A percentile compares a stretch with the other conserved stretches of the same genome.
phyloP scores from a whole-genome alignment of 2,329 filamentous ascomycete species.

The Plectosphaerella cucumerina region DNA sequence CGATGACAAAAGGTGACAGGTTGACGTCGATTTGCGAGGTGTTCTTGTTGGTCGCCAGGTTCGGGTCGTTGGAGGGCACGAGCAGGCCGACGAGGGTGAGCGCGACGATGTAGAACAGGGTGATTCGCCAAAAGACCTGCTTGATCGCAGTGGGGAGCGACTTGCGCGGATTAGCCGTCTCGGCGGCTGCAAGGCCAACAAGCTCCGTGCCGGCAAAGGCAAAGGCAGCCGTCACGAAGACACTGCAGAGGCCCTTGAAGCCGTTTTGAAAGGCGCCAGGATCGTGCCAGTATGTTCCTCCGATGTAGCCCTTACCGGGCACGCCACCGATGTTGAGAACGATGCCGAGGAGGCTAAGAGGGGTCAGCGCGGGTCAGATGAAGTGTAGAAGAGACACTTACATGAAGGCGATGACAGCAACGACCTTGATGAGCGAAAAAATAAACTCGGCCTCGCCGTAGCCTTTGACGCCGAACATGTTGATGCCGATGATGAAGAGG shows the following conservation, averaged over 20 bases:
- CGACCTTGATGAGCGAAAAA: slow-evolving; percentile 81
- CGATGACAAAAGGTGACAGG: slow-evolving; percentile 90
- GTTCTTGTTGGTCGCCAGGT: slow-evolving; percentile 50
- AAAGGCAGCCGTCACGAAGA: slow-evolving; percentile 74
- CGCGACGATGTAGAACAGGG: slow-evolving; percentile 83
- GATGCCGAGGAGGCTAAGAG: slow-evolving; percentile 69
- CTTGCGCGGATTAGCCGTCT: slow-evolving; percentile 75
- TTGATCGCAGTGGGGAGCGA: slow-evolving; percentile 83
- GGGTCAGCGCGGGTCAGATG: slow-evolving; percentile 9
- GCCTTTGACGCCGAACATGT: slow-evolving; percentile 81
- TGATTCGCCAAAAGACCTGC: slow-evolving; percentile 93
- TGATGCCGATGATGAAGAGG: slow-evolving; percentile 70
- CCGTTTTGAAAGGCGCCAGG: slow-evolving; percentile 84
- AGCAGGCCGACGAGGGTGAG: slow-evolving; percentile 77
- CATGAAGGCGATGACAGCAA: slow-evolving; percentile 86
- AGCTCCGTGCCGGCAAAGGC: slow-evolving; percentile 73
- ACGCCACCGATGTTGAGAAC: slow-evolving; percentile 82
- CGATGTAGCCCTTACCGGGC: slow-evolving; percentile 70
- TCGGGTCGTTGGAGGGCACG: slow-evolving; percentile 66
- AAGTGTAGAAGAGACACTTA: slow-evolving; percentile 33
- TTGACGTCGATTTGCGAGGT: slow-evolving; percentile 49
- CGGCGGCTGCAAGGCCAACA: slow-evolving; percentile 72
- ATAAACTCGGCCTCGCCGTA: slow-evolving; percentile 90
- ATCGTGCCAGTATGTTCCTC: slow-evolving; percentile 68
- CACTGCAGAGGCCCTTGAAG: slow-evolving; percentile 77